Base-by-base conservation (phyloP, 2,329 filamentous ascomycete species). In the Cadophora sp. region DNA sequence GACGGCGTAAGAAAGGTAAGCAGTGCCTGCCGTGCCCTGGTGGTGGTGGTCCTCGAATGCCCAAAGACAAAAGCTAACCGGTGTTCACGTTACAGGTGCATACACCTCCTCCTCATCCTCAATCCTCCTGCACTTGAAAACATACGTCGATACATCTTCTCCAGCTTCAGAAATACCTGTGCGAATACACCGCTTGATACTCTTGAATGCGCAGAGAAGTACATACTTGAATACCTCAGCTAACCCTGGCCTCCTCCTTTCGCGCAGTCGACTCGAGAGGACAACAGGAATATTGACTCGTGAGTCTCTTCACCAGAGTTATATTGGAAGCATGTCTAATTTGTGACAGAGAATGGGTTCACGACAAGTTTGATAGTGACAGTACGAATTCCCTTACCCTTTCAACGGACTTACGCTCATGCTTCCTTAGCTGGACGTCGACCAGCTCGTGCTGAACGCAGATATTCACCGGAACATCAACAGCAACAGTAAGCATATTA, bases 1-100 rank as follows among this genome's bases (percentile, higher is more conserved):
- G 92, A 96, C 82, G 92, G 92, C 81, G 87, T 95, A 79, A 94
- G 90, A 94, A 96, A 96, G 93, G 93, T 95, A 60, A 79, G 55
- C 20, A 48, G 5, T n/a, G n/a, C n/a, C n/a, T n/a, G n/a, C n/a
- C n/a, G n/a, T n/a, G n/a, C n/a, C n/a, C n/a, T n/a, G n/a, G n/a
- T n/a, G 27, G 27, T 30, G 27, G 27, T 30, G 27, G 27, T 36
- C 11, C 58, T 56, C 48, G 43, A 45, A 53, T 39, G 3, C 18
- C 60, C 13, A 55, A n/a, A 41, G 53, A 51, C 53, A 60, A n/a
- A 45, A 45, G 55, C 65, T 71, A 59, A 73, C 47, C 3, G n/a
- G 22, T 33, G 18, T 55, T 30, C 66, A 39, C 45, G 36, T 59
- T 59, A 20, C 66, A 78, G 76, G 76, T 78, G 73, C 73, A 77